These are phyloP conservation scores for Meredithiella fracta DNA, from an alignment of 2,329 filamentous ascomycete species.

Conservation along the genomic window DNA sequence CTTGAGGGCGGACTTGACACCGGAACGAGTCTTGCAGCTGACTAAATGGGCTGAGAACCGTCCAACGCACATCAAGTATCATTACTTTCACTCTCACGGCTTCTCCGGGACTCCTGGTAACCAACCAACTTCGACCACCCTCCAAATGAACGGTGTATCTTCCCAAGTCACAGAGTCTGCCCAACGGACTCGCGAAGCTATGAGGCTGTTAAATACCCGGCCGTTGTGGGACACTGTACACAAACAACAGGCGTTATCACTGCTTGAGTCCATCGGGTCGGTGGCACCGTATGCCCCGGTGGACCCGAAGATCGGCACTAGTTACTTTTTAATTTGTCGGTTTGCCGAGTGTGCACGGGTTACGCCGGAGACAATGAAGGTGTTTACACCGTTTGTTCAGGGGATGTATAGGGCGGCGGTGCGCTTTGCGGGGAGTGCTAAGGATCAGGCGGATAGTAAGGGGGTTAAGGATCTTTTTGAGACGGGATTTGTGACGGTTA, in stretches of 20 bases:
- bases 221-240: background rate
- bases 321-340: background rate
- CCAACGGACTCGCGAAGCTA: background rate
- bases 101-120: too few relatives aligned
- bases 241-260: background rate
- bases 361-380: background rate
- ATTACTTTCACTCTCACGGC: background rate
- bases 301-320: background rate
- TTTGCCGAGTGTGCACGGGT: constrained; percentile 1
- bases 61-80: background rate
- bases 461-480: background rate
- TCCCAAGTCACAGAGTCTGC: background rate
- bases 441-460: background rate
- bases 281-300: background rate
- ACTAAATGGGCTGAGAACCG: background rate
- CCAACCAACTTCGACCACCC: background rate
- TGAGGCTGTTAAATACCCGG: background rate
- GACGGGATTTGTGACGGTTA: background rate
- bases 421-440: background rate
- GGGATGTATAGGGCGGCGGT: background rate
- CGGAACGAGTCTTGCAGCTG: too few relatives aligned
- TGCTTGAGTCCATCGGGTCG: background rate
- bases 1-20: background rate
- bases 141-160: background rate
- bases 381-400: background rate